A percentile compares a stretch with the other conserved stretches of the same genome.
Conservation (phyloP, 2,329 filamentous ascomycete genomes). For the Calonectria crousiana region DNA sequence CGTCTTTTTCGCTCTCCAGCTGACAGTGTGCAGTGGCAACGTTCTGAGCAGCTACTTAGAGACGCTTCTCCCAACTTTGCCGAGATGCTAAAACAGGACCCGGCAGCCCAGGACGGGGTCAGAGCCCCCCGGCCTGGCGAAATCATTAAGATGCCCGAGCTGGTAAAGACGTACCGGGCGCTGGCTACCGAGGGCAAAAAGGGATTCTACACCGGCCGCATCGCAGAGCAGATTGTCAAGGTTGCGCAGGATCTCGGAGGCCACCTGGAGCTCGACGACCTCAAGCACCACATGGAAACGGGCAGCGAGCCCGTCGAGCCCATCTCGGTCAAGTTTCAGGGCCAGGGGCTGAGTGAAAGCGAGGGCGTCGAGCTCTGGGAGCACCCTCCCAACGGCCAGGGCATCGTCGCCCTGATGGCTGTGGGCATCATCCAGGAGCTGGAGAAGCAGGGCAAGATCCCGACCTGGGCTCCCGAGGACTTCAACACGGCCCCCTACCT, state of each 20-base stretch:
- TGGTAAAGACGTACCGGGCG: slow-evolving; percentile 84
- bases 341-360: slow-evolving; percentile 62
- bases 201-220: slow-evolving; percentile 89
- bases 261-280: slow-evolving; percentile 81
- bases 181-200: slow-evolving; percentile 85
- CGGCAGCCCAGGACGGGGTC: slow-evolving; percentile 74
- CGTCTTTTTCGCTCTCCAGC: not conserved
- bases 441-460: slow-evolving; percentile 80
- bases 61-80: slow-evolving; percentile 85
- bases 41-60: slow-evolving; percentile 72
- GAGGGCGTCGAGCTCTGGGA: slow-evolving; percentile 89
- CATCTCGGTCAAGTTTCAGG: slow-evolving; percentile 83
- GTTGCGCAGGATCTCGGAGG: slow-evolving; percentile 83
- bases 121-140: slow-evolving; percentile 85
- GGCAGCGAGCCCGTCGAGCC: slow-evolving; percentile 85
- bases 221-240: slow-evolving; percentile 85
- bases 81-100: slow-evolving; percentile 88
- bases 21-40: slow-evolving; percentile 73
- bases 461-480: slow-evolving; percentile 75
- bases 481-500: slow-evolving; percentile 87
- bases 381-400: slow-evolving; percentile 96
- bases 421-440: slow-evolving; percentile 91
- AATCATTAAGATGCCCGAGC: slow-evolving; percentile 85
- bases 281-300: slow-evolving; percentile 76
- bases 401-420: slow-evolving; percentile 94